Evolutionary conservation across 2,329 filamentous ascomycete genomes (phyloP), one percentile per base, ranked within the genome.

Genomic region (Pseudogymnoascus sp.): DNA sequence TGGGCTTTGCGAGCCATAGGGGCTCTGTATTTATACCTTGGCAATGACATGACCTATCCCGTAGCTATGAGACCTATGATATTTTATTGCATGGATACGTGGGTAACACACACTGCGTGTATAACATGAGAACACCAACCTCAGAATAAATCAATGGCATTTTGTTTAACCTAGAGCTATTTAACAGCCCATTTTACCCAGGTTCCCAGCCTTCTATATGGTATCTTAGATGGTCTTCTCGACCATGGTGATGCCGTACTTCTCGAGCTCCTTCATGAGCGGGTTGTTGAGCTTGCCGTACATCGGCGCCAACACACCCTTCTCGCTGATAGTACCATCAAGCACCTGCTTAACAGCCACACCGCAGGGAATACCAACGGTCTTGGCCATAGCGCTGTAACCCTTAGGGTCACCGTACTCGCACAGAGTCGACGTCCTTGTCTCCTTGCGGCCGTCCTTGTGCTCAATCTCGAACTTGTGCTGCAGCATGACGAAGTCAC

Each of bases 401-500:
- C 89, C 90, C 69, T 85, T 69, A 65, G 89, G 88, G 72, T 86
- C 86, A 75, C 92, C 92, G 77, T 96, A 93, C 75, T 96, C 91
- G 73, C 81, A 83, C 14, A 97, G 84, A 1, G 92, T 96, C 45
- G 88, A 91, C 23, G 90, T 93, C 68, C 88, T 82, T 51, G 87
- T 92, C 80, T 96, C 86, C 75, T 83, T 85, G 74, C 79, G 84
- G 72, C 92, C 92, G 74, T 95, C 89, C 77, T 88, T 87, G 78
- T 89, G 81, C 81, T 95, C 90, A 69, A 96, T 90, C 75, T 87
- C 87, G 75, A 96, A 96, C 79, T 86, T 88, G 80, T 91, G 89
- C 79, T 92, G 89, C 34, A 92, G 83, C 79, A 90, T 85, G 68
- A 95, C 90, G 69, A 96, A 80, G 77, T 96, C 92, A 65, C 92